Base-by-base conservation (phyloP, 345 rosid species). In the Rubroshorea leprosula region DNA sequence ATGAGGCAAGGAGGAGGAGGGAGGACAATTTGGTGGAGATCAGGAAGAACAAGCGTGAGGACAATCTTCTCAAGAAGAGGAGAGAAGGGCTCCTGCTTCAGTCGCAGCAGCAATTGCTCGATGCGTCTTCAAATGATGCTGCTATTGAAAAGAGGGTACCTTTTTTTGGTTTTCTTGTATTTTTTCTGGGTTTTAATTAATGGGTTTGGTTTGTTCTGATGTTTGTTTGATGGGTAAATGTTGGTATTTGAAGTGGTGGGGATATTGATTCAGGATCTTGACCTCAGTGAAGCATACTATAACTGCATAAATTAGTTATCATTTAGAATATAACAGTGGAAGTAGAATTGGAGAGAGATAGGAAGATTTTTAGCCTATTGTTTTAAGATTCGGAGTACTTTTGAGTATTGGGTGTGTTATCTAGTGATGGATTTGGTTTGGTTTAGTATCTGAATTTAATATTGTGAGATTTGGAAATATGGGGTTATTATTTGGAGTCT, bases 11-110 rank as follows among this genome's bases (percentile, higher is more conserved):
- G 62, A 46, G 78, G 61, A 69, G 80, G 48, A 78, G 87, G 55
- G 87, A 74, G 53, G 87, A 78, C 69, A 68, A 74, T 67, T 51
- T 78, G 64, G 79, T 81, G 1, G 83, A 75, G 66, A 78, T 80
- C 66, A 71, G 83, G 69, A 78, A 78, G 74, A 75, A 51, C 51
- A 77, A 80, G 63, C 67, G 78, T 4, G 76, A 65, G 10, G 76
- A 77, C n/a, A 67, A 69, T 63, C 81, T 80, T 20, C 64, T 81
- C 60, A 81, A 78, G 75, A 78, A 78, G 61, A 75, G 82, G 5
- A 65, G 87, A 66, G 80, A 78, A 58, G 82, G 85, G 14, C 76
- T 80, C 17, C 41, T 63, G 27, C 70, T 65, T 54, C 76, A 74
- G 54, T 68, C 76, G 27, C 82, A 72, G 47, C 80, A 70, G 54